Evolutionary conservation across 2,329 filamentous ascomycete species (phyloP).

Genomic region (Fusarium beomiforme): DNA sequence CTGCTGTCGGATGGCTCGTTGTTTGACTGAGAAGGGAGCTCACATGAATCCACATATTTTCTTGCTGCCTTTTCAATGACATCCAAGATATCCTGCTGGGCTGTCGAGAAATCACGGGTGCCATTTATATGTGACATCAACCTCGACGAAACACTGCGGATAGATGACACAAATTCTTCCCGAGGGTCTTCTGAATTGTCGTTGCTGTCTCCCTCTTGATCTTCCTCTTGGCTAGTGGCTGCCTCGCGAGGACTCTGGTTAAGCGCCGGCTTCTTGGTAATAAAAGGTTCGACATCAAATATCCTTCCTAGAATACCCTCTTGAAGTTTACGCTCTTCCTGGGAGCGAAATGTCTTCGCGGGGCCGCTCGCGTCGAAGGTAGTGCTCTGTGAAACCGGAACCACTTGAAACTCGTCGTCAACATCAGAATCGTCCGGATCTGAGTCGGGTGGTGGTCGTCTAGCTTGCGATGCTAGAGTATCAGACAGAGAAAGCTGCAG

Average conservation of each 20-base stretch:
- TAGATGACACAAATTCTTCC: constrained; percentile 44
- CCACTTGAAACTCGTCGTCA: constrained; percentile 64
- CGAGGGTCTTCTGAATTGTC: constrained; percentile 39
- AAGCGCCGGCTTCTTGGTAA: constrained; percentile 49
- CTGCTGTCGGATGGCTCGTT: constrained; percentile 18
- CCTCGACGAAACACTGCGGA: constrained; percentile 55
- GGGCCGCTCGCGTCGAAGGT: constrained; percentile 53
- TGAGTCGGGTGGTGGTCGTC: constrained; percentile 50
- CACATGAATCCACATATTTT: constrained; percentile 58
- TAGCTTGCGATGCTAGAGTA: constrained; percentile 55
- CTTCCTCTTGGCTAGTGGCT: constrained; percentile 20
- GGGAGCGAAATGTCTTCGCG: constrained; percentile 58
- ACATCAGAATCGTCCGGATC: constrained; percentile 62
- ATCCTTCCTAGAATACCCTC: constrained; percentile 63
- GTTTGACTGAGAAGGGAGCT: constrained; percentile 32
- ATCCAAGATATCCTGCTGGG: constrained; percentile 60
- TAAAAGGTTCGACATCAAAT: constrained; percentile 59
- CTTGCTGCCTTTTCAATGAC: constrained; percentile 61
- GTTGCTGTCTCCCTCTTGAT: constrained; percentile 35
- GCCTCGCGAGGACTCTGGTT: constrained; percentile 36
- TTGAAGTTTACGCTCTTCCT: constrained; percentile 64
- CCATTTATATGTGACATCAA: constrained; percentile 56
- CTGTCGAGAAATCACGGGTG: constrained; percentile 45
- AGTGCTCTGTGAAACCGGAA: constrained; percentile 47
- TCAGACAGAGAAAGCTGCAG: constrained; percentile 69